phyloP scores from a whole-genome alignment of 2,329 filamentous ascomycete species.

The Lasiodiplodia sp. region DNA sequence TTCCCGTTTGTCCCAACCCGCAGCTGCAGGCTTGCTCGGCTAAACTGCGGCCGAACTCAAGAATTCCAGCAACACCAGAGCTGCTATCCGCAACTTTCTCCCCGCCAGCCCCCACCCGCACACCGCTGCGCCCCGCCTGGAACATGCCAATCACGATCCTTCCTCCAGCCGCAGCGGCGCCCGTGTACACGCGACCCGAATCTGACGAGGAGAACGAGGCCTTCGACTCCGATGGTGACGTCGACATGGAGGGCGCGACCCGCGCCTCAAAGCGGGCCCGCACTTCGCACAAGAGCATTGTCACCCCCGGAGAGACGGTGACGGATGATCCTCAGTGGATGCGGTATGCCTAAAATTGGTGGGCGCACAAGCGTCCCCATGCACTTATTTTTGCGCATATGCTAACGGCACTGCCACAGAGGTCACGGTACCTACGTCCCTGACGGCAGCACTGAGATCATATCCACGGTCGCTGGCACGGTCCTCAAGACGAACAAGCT shows the following conservation, averaged over 20 bases:
- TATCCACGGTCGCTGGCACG: slow-evolving; percentile 88
- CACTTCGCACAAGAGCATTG: slow-evolving; percentile 60
- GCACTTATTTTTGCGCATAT: slow-evolving; percentile 32
- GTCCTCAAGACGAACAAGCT: slow-evolving; percentile 96
- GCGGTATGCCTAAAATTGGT: slow-evolving; percentile 48
- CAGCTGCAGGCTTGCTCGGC: background rate
- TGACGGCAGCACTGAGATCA: slow-evolving; percentile 70
- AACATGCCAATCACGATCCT: slow-evolving; percentile 68
- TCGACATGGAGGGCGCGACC: slow-evolving; percentile 56
- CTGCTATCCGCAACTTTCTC: background rate
- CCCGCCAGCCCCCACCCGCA: background rate
- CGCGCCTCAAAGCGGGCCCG: slow-evolving; percentile 50
- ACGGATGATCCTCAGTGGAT: slow-evolving; percentile 97
- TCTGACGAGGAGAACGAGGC: slow-evolving; percentile 43
- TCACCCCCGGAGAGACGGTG: slow-evolving; percentile 88
- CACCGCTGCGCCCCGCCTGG: background rate
- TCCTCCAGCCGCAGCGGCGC: slow-evolving; percentile 55
- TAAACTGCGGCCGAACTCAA: background rate
- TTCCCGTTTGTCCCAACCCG: background rate
- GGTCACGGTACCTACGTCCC: slow-evolving; percentile 91
- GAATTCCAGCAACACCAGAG: slow-evolving; percentile 12
- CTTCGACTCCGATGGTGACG: slow-evolving; percentile 56
- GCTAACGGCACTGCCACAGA: slow-evolving; percentile 53
- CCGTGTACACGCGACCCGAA: slow-evolving; percentile 36
- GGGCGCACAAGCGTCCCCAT: background rate